These are phyloP conservation scores for Penicillium expansum DNA, from an alignment of 2,329 filamentous ascomycete species.

Conservation along the genomic window DNA sequence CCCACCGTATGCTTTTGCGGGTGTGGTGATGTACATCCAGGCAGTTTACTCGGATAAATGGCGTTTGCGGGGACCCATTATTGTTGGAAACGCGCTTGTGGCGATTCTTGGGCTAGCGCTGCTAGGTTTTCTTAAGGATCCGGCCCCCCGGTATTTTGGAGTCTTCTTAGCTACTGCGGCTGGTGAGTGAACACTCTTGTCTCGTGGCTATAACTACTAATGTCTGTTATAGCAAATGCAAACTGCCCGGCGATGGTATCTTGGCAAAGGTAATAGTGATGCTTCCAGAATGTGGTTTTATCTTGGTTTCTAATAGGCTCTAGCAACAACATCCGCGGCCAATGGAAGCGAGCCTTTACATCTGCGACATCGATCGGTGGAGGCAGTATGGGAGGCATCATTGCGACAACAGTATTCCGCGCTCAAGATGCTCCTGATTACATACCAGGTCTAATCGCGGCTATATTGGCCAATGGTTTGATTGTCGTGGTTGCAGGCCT, in stretches of 20 bases:
- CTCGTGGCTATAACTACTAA: neutral
- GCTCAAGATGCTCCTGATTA: conserved; percentile 20
- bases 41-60: conserved; percentile 64
- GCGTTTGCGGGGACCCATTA: conserved; percentile 62
- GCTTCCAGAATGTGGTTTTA: neutral
- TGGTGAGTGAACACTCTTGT: conserved; percentile 53
- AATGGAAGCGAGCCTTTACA: conserved; percentile 80
- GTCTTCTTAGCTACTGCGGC: conserved; percentile 70
- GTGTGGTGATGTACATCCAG: conserved; percentile 49
- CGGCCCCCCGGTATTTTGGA: conserved; percentile 65
- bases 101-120: conserved; percentile 66
- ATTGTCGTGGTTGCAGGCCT: conserved; percentile 9
- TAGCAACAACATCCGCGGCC: conserved; percentile 78
- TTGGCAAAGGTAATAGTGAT: conserved; percentile 63
- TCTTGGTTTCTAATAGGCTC: neutral
- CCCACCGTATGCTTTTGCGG: conserved; percentile 8
- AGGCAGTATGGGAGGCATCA: conserved; percentile 19
- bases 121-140: conserved; percentile 60
- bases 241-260: conserved; percentile 55
- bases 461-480: conserved; percentile 14
- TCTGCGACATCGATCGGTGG: conserved; percentile 63
- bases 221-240: conserved; percentile 1
- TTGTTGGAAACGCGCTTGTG: conserved; percentile 63
- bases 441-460: conserved; percentile 7
- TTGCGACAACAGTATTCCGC: conserved; percentile 15